Evolutionary conservation across 306 rosid genomes (phyloP), one percentile per base, ranked within the genome.

Genomic region (Calophaca sinica): DNA sequence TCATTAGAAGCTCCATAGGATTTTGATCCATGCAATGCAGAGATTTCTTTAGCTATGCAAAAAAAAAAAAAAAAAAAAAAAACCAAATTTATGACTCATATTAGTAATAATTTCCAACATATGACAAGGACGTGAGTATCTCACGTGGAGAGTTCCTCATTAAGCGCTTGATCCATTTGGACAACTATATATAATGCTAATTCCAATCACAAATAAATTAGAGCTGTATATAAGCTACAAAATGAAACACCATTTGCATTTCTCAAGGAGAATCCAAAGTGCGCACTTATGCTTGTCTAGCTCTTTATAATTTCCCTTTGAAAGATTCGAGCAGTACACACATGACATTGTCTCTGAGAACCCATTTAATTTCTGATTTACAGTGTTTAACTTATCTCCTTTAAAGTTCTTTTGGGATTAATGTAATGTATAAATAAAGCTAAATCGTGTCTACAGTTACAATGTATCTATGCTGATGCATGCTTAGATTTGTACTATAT

Each of bases 261-360:
- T 76, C 78, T 67, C 41, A 84, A 79, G 42, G 80, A 63, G 87
- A 80, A 84, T 84, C 87, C 85, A 72, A 80, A 32, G 87, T 69
- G 67, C 62, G 38, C 82, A 80, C 87, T 49, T 66, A 1, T 33
- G 2, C 15, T 79, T 83, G 84, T 79, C 75, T n/a, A 15, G 28
- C 44, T 48, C 65, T 83, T 79, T 74, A 55, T 62, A 46, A 39
- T 49, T 74, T 54, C 49, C 35, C 72, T 64, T 75, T 62, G 42
- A 53, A 71, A 75, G 80, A 84, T 84, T 80, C 80, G 46, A 72
- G 33, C 63, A 62, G 46, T 64, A 5, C 79, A 70, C 79, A 80
- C 80, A 77, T 80, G 83, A 31, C 78, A 35, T 29, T 80, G 83
- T 84, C 84, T 80, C 67, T 29, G 8, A 53, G 7, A 12, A 13